Evolutionary conservation across 352 stramenopile genomes (phyloP).

Genomic region (Globisporangium viniferum): DNA sequence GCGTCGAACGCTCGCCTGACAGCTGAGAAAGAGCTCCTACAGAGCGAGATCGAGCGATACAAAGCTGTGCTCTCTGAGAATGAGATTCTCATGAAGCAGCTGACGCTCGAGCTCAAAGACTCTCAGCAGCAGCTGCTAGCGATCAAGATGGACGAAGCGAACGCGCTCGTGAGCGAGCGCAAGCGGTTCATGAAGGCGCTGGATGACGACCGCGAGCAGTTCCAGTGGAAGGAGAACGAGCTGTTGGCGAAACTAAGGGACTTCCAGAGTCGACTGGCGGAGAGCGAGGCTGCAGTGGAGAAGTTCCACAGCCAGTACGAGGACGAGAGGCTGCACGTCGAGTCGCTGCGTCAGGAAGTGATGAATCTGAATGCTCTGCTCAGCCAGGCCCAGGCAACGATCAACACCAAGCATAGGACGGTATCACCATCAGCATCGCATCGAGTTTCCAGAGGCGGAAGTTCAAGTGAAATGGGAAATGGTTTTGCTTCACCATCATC

Average conservation of each 20-base stretch:
- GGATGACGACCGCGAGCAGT: conserved; percentile 50
- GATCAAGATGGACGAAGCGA: conserved; percentile 56
- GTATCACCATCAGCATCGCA: background rate
- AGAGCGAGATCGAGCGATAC: conserved; percentile 22
- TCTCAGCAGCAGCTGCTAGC: conserved; percentile 53
- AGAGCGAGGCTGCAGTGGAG: conserved; percentile 46
- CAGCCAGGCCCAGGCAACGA: conserved; percentile 50
- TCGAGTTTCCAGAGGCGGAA: background rate
- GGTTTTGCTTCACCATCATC: too few relatives aligned
- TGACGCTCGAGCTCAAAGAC: conserved; percentile 26
- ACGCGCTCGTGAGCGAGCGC: conserved; percentile 44
- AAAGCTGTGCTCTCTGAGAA: conserved; percentile 17
- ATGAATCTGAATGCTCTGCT: conserved; percentile 58
- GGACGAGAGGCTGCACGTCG: conserved; percentile 72
- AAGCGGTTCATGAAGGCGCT: conserved; percentile 47
- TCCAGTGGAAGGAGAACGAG: conserved; percentile 60
- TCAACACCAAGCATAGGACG: conserved; percentile 36
- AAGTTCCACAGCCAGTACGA: conserved; percentile 75
- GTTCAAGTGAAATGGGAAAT: background rate
- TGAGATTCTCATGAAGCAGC: conserved; percentile 27
- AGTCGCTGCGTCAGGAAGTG: conserved; percentile 67
- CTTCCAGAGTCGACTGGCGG: conserved; percentile 40
- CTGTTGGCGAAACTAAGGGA: conserved; percentile 45
- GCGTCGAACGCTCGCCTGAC: conserved; percentile 21
- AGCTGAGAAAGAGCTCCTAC: conserved; percentile 22